Base-by-base conservation (phyloP, 2,329 filamentous ascomycete species). In the Teratosphaeria nubilosa region DNA sequence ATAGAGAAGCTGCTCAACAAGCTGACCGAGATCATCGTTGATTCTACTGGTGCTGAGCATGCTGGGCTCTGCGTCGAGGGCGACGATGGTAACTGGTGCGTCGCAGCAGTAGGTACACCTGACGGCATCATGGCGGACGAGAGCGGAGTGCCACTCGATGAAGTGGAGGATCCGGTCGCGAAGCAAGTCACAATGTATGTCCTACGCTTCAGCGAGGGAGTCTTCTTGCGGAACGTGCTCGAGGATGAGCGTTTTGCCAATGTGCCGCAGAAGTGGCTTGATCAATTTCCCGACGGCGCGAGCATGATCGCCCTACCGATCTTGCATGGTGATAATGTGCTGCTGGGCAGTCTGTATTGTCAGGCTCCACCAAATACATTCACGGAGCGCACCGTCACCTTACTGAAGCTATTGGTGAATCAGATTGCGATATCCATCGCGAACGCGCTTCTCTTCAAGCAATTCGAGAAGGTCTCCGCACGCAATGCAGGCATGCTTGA, bases 221-320 rank as follows among this genome's bases (percentile, higher is more conserved):
- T 91, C 7, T 91, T 91, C 65, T 80, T 90, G 10, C 82, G 86
- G 5, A 87, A 91, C 66, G 76, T 91, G 27, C 76, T 88, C 24
- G 83, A 82, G 54, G 88, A 92, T 66, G 88, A 91, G 70, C 80
- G 88, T 32, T 91, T 91, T 63, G 86, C 86, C 52, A 90, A 89
- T 60, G 86, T 91, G 6, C 83, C 81, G 53, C 82, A 87, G 24
- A 76, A 79, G 0, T 91, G 88, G 82, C 74, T 88, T 31, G 78
- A 82, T 63, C 79, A 80, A 56, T 87, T 90, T 62, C 86, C 86
- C 0, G 75, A 81, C 34, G 87, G 88, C 65, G 88, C 85, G 67
- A 84, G 87, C 3, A 84, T 91, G 60, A 91, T 92, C 60, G 85
- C 86, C n/a, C 83, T 91, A 45, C 88, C 88, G 0, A 91, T 92